Evolutionary conservation across 495 filamentous ascomycete species (phyloP).

Genomic region (Beverwykella pulmonaria): DNA sequence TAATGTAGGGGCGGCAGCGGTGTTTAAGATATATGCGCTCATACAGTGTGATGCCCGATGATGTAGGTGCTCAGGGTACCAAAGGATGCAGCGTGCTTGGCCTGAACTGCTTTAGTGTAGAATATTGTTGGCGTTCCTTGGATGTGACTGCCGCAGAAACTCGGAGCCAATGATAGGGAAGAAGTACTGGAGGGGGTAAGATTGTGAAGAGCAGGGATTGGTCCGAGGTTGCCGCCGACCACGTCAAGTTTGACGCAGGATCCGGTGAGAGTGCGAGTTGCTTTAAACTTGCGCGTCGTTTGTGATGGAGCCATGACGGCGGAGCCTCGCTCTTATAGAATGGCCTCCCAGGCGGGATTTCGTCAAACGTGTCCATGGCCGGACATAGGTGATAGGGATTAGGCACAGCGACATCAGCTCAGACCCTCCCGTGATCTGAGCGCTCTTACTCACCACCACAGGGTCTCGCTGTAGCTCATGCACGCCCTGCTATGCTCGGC

Average conservation of each 20-base stretch:
- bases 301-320: constrained; percentile 1
- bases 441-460: constrained; percentile 6
- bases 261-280: not conserved
- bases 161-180: not conserved
- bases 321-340: not conserved
- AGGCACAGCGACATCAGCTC: not conserved
- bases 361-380: not conserved
- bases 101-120: not conserved
- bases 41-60: constrained; percentile 31
- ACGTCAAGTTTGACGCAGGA: constrained; percentile 2
- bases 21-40: constrained; percentile 20
- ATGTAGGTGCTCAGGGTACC: constrained; percentile 26
- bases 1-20: constrained; percentile 9
- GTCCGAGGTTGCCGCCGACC: constrained; percentile 4
- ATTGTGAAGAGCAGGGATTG: not conserved
- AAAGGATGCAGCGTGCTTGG: constrained; percentile 1
- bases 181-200: not conserved
- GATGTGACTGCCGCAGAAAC: constrained; percentile 5
- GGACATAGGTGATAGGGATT: not conserved
- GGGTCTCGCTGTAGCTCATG: not conserved
- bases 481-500: not conserved
- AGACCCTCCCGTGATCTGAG: not conserved
- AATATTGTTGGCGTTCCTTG: constrained; percentile 13
- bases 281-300: not conserved
- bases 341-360: not conserved